Percentiles rank a stretch among this genome's conserved stretches.
phyloP scores from a whole-genome alignment of 768 basidiomycete species.

The Lactarius quietus region DNA sequence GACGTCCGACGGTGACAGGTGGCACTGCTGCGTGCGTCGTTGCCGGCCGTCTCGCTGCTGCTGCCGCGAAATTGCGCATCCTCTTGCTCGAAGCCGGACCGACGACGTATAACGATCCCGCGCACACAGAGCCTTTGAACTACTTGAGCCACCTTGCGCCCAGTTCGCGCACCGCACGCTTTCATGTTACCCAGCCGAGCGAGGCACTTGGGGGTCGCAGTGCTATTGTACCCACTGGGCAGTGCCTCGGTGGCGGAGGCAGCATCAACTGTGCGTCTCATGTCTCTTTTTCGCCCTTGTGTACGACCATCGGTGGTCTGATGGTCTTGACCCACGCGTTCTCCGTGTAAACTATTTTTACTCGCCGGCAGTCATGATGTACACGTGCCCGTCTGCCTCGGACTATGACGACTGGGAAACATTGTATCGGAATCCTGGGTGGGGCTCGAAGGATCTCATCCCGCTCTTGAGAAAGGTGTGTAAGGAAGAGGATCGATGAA shows the following conservation, averaged over 20 bases:
- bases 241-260: slow-evolving; percentile 59
- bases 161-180: slow-evolving; percentile 41
- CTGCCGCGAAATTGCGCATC: slow-evolving; percentile 52
- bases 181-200: slow-evolving; percentile 39
- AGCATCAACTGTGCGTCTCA: slow-evolving; percentile 49
- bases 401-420: slow-evolving; percentile 59
- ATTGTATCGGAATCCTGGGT: slow-evolving; percentile 50
- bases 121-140: slow-evolving; percentile 54
- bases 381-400: slow-evolving; percentile 54
- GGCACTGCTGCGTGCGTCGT: slow-evolving; percentile 54
- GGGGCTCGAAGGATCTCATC: slow-evolving; percentile 54
- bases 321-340: not conserved
- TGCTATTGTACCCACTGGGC: slow-evolving; percentile 42
- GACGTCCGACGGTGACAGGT: slow-evolving; percentile 6
- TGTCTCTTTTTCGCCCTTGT: not conserved
- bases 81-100: slow-evolving; percentile 59
- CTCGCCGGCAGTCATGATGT: slow-evolving; percentile 39
- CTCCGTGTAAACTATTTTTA: no score
- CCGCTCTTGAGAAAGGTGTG: slow-evolving; percentile 55
- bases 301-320: not conserved
- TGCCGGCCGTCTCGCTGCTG: slow-evolving; percentile 52
- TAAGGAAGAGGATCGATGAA: no score
- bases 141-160: slow-evolving; percentile 43
- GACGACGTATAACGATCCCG: slow-evolving; percentile 42
- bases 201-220: slow-evolving; percentile 45